A percentile compares a stretch with the other conserved stretches of the same genome.
Conservation (phyloP, 495 filamentous ascomycete genomes). For the Ramalina intermedia region DNA sequence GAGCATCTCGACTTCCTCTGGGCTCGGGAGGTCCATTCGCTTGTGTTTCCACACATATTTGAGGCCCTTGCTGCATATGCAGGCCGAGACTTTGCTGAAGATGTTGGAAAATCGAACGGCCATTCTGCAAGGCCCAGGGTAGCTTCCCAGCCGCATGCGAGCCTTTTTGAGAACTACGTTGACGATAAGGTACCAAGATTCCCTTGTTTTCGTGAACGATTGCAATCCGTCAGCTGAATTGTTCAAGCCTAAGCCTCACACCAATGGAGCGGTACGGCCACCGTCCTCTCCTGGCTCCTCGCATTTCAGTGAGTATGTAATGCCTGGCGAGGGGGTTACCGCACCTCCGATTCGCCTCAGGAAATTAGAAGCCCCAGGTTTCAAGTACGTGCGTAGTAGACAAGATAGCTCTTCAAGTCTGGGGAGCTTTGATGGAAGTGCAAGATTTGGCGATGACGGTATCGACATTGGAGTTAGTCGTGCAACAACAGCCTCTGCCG, state of each 20-base stretch:
- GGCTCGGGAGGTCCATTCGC: slow-evolving; percentile 67
- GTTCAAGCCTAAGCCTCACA: background rate
- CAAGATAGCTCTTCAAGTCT: slow-evolving; percentile 13
- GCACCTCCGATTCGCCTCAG: background rate
- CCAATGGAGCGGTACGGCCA: background rate
- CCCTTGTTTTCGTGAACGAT: too few relatives aligned
- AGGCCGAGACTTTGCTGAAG: too few relatives aligned
- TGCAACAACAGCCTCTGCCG: too few relatives aligned
- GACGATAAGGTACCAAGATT: too few relatives aligned
- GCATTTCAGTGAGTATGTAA: background rate
- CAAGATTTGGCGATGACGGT: slow-evolving; percentile 7
- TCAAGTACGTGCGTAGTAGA: slow-evolving; percentile 9
- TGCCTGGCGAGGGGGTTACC: background rate
- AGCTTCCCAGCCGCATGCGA: background rate
- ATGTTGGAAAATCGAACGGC: background rate
- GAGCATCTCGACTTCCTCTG: slow-evolving; percentile 98
- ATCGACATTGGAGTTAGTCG: too few relatives aligned
- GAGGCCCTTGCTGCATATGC: slow-evolving; percentile 42
- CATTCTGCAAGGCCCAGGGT: too few relatives aligned
- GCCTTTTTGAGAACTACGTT: too few relatives aligned
- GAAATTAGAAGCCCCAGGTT: background rate
- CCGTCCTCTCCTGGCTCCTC: background rate
- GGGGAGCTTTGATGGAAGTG: slow-evolving; percentile 10
- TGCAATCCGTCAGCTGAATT: too few relatives aligned
- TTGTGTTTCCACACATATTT: slow-evolving; percentile 83